phyloP scores from a whole-genome alignment of 257 asterid genomes.

The Eustoma russellianum region DNA sequence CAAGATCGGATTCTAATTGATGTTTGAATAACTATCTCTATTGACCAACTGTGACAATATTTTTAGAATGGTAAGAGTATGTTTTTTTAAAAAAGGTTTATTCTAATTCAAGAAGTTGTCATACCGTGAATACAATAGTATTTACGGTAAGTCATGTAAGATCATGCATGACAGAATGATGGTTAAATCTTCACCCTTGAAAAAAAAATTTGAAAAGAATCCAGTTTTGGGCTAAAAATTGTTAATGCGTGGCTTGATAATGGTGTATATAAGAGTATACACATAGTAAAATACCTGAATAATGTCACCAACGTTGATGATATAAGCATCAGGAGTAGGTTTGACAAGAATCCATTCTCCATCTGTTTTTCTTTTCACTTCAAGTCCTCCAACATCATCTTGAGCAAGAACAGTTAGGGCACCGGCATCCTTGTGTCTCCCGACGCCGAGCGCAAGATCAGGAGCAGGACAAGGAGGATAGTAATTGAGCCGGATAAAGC shows the following conservation, averaged over 20 bases:
- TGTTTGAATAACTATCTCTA: too few relatives aligned
- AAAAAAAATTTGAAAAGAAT: neutral
- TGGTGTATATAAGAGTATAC: too few relatives aligned
- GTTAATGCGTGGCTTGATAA: too few relatives aligned
- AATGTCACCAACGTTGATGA: conserved; percentile 58
- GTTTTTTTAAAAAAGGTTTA: too few relatives aligned
- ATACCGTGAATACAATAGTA: too few relatives aligned
- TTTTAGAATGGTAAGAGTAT: too few relatives aligned
- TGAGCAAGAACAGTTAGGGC: conserved; percentile 57
- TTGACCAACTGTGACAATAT: too few relatives aligned
- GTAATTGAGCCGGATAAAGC: conserved; percentile 58
- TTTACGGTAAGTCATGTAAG: too few relatives aligned
- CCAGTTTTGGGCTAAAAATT: too few relatives aligned
- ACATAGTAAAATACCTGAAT: conserved; percentile 35
- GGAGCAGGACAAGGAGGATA: conserved; percentile 71
- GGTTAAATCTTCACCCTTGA: neutral
- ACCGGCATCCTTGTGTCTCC: conserved; percentile 63
- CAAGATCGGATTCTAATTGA: too few relatives aligned
- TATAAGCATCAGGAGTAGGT: conserved; percentile 59
- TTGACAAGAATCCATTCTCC: conserved; percentile 70
- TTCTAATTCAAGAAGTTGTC: too few relatives aligned
- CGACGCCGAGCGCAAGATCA: conserved; percentile 65
- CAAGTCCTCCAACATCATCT: conserved; percentile 64
- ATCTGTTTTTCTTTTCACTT: conserved; percentile 58
- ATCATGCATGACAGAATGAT: too few relatives aligned